Conservation (phyloP, 2,329 filamentous ascomycete species). For the Herpotrichia juniperi region DNA sequence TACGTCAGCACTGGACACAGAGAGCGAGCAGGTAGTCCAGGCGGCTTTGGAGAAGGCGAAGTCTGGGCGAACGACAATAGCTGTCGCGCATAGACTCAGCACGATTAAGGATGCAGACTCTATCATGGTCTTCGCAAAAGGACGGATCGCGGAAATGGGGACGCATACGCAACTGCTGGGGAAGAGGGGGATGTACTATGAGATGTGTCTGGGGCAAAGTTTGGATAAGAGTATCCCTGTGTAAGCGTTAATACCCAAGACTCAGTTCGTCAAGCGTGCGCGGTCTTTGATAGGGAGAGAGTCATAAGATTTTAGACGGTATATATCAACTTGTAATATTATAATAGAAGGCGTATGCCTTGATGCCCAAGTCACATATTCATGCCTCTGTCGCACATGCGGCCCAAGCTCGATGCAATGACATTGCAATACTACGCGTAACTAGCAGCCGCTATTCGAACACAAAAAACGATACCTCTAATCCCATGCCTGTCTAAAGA, state of each 20-base stretch:
- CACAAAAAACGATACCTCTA: too few relatives aligned
- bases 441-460: too few relatives aligned
- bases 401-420: too few relatives aligned
- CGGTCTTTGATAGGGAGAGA: too few relatives aligned
- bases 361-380: too few relatives aligned
- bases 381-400: too few relatives aligned
- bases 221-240: constrained; percentile 41
- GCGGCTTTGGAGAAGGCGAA: constrained; percentile 81
- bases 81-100: constrained; percentile 87
- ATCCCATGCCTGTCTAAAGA: too few relatives aligned
- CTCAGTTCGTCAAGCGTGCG: too few relatives aligned
- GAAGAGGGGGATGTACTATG: constrained; percentile 49
- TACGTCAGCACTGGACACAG: constrained; percentile 43
- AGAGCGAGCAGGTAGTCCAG: constrained; percentile 75
- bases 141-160: constrained; percentile 81
- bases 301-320: too few relatives aligned
- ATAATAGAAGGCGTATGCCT: too few relatives aligned
- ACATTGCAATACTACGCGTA: too few relatives aligned
- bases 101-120: constrained; percentile 94
- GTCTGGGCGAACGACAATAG: constrained; percentile 87
- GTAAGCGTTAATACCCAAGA: background rate
- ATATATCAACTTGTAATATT: too few relatives aligned
- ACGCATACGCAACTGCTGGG: constrained; percentile 54
- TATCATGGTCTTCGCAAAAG: constrained; percentile 93
- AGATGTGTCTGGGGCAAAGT: constrained; percentile 52